These are phyloP conservation scores for Fonsecaea pugnacius DNA, from an alignment of 2,329 filamentous ascomycete genomes.

Conservation along the genomic window DNA sequence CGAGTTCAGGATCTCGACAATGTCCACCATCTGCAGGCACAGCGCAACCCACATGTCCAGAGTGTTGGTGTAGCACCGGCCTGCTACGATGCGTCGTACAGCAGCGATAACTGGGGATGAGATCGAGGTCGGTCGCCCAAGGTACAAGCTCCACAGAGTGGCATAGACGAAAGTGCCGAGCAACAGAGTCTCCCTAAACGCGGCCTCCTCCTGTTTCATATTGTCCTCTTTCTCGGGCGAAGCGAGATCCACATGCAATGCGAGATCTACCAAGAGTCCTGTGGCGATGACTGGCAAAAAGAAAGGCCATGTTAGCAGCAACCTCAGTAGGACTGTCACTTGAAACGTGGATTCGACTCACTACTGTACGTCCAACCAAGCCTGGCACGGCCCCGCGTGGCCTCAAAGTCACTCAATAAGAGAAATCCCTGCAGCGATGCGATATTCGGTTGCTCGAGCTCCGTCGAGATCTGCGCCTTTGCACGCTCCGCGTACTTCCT, in stretches of 20 bases:
- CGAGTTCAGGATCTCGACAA: background rate
- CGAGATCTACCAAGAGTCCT: too few relatives aligned
- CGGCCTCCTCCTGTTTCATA: background rate
- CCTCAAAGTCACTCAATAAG: slow-evolving; percentile 3
- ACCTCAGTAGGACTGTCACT: too few relatives aligned
- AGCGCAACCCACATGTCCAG: background rate
- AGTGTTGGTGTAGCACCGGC: background rate
- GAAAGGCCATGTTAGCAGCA: too few relatives aligned
- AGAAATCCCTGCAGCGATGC: background rate
- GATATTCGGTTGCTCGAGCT: slow-evolving; percentile 4
- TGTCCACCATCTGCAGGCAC: background rate
- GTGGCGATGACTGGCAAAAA: too few relatives aligned
- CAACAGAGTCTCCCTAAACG: too few relatives aligned
- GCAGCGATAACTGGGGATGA: background rate
- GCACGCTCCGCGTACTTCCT: background rate
- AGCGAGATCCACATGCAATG: background rate
- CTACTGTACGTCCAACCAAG: slow-evolving; percentile 7
- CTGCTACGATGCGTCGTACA: background rate
- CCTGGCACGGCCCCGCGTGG: background rate
- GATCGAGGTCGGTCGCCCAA: background rate
- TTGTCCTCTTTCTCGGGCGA: background rate
- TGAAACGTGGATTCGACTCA: background rate
- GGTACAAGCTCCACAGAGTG: background rate
- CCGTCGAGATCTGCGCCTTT: background rate
- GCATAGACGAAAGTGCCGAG: background rate